Evolutionary conservation across 305 asterid genomes (phyloP).

Genomic region (Fraxinus sp.): DNA sequence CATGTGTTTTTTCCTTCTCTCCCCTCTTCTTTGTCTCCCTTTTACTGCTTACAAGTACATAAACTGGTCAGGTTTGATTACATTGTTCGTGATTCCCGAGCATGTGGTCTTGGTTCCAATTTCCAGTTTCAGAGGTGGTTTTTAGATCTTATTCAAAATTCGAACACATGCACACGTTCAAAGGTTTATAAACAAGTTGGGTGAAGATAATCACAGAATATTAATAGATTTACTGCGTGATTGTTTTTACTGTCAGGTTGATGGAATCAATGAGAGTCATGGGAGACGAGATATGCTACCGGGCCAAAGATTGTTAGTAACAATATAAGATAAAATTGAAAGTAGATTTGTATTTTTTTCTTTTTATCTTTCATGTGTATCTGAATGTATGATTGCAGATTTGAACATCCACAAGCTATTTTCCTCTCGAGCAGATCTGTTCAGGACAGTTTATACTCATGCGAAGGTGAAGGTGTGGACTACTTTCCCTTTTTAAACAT

Average conservation of each 20-base stretch:
- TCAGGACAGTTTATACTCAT: conserved; percentile 84
- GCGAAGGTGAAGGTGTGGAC: conserved; percentile 50
- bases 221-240: conserved; percentile 5
- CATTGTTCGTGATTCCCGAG: conserved; percentile 80
- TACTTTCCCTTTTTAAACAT: background rate
- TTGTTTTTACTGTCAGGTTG: conserved; percentile 45
- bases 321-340: conserved; percentile 13
- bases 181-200: conserved; percentile 10
- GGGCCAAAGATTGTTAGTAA: conserved; percentile 74
- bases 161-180: background rate
- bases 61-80: conserved; percentile 70
- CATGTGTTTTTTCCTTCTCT: background rate
- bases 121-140: conserved; percentile 76
- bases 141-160: conserved; percentile 13
- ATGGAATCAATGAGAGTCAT: conserved; percentile 89
- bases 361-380: conserved; percentile 17
- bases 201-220: background rate
- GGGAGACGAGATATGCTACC: conserved; percentile 90
- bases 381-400: conserved; percentile 51
- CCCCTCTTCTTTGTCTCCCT: background rate
- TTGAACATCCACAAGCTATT: conserved; percentile 79
- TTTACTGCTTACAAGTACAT: background rate
- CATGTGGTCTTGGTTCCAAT: conserved; percentile 88
- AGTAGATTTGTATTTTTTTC: conserved; percentile 1
- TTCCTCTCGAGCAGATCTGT: conserved; percentile 84